Evolutionary conservation across 345 rosid species (phyloP).

Genomic region (Syzygium oleosum): DNA sequence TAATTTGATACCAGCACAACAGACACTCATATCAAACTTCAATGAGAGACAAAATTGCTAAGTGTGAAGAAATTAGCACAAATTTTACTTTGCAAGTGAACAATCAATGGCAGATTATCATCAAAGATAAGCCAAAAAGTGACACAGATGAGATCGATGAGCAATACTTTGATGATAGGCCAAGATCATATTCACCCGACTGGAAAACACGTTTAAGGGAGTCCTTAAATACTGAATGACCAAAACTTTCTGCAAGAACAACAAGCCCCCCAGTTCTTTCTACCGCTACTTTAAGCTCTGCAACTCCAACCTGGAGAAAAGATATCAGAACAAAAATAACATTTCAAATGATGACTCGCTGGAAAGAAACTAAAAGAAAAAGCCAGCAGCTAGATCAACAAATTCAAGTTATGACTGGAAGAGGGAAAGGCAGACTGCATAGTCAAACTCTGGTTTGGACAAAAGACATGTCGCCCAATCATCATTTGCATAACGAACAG

Average conservation of each 20-base stretch:
- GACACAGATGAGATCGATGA: neutral
- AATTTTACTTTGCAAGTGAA: neutral
- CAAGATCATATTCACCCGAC: constrained; percentile 69
- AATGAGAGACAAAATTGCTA: neutral
- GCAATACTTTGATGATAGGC: constrained; percentile 83
- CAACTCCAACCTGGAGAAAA: constrained; percentile 70
- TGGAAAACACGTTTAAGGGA: constrained; percentile 75
- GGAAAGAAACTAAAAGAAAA: neutral
- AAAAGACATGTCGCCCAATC: neutral
- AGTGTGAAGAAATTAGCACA: neutral
- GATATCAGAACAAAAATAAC: neutral
- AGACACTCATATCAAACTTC: neutral
- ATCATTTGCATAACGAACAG: neutral
- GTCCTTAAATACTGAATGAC: constrained; percentile 84
- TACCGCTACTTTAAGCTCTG: constrained; percentile 88
- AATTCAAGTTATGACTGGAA: neutral
- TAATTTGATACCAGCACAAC: neutral
- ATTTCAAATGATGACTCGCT: neutral
- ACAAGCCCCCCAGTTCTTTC: constrained; percentile 95
- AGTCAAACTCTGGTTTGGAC: neutral
- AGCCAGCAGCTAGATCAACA: neutral
- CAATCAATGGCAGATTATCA: neutral
- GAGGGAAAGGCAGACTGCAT: neutral
- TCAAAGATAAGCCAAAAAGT: neutral
- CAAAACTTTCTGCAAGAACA: constrained; percentile 99